Evolutionary conservation across 176 grass and related monocot species (phyloP).

Genomic region (Phoenix dactylifera): DNA sequence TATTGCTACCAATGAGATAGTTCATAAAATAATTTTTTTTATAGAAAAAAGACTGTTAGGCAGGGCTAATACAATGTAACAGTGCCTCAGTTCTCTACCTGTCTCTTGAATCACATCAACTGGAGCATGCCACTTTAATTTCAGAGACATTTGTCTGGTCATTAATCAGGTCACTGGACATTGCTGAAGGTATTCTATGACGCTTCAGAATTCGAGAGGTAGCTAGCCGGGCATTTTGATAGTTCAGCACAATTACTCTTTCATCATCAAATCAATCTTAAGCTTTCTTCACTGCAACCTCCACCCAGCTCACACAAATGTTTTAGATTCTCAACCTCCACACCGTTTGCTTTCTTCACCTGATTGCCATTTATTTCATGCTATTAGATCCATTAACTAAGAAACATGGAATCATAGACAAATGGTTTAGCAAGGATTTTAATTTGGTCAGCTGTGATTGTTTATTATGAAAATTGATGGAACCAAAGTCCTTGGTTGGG

Average conservation of each 20-base stretch:
- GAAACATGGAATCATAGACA: too few species aligned
- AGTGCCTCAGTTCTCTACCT: too few species aligned
- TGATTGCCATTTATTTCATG: slow-evolving; percentile 10
- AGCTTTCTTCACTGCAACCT: slow-evolving; percentile 59
- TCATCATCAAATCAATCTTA: slow-evolving; percentile 87
- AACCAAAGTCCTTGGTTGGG: too few species aligned
- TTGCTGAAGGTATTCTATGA: slow-evolving; percentile 73
- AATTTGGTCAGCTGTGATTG: too few species aligned
- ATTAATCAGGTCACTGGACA: slow-evolving; percentile 63
- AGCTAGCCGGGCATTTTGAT: slow-evolving; percentile 56
- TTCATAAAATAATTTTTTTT: too few species aligned
- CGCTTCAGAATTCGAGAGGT: slow-evolving; percentile 70
- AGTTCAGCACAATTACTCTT: slow-evolving; percentile 71
- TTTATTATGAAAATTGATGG: too few species aligned
- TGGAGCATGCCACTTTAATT: slow-evolving; percentile 28
- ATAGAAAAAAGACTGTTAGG: too few species aligned
- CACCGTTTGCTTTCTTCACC: slow-evolving; percentile 81
- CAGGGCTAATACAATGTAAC: too few species aligned
- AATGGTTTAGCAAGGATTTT: too few species aligned
- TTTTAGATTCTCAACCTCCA: slow-evolving; percentile 79
- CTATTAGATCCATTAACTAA: too few species aligned
- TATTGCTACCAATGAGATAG: too few species aligned
- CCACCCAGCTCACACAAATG: slow-evolving; percentile 70
- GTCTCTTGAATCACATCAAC: slow-evolving; percentile 9
- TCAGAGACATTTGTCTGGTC: slow-evolving; percentile 33